These are phyloP conservation scores for Rhodocollybia butyracea DNA, from an alignment of 768 basidiomycete species.

Conservation along the genomic window DNA sequence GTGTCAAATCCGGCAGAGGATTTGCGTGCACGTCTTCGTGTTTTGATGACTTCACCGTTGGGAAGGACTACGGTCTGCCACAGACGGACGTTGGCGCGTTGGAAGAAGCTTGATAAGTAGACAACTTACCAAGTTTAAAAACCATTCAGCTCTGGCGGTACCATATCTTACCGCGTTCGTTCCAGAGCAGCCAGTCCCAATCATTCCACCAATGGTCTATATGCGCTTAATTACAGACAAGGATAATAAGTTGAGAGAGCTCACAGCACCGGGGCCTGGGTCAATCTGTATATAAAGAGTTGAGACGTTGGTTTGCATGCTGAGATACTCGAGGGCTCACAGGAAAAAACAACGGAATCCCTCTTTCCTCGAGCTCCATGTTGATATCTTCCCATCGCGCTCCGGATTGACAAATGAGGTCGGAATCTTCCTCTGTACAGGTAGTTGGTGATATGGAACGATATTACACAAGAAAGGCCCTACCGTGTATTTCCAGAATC, in stretches of 20 bases:
- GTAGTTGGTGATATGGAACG: background rate
- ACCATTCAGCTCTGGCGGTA: slow-evolving; percentile 87
- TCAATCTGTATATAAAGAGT: slow-evolving; percentile 45
- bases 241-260: slow-evolving; percentile 15
- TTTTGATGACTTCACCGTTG: slow-evolving; percentile 84
- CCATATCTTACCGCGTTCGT: slow-evolving; percentile 86
- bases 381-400: slow-evolving; percentile 81
- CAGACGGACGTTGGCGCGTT: background rate
- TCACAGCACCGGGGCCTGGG: slow-evolving; percentile 67
- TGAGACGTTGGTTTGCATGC: background rate
- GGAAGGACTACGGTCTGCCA: slow-evolving; percentile 80
- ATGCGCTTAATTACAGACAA: background rate
- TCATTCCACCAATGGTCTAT: slow-evolving; percentile 86
- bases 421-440: slow-evolving; percentile 59
- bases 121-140: slow-evolving; percentile 65
- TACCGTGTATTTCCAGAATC: slow-evolving; percentile 55
- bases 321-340: slow-evolving; percentile 37
- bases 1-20: slow-evolving; percentile 86
- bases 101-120: slow-evolving; percentile 22
- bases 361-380: slow-evolving; percentile 57
- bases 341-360: slow-evolving; percentile 83
- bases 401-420: slow-evolving; percentile 76
- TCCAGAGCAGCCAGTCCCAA: slow-evolving; percentile 82
- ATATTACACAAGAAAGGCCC: slow-evolving; percentile 9
- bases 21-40: slow-evolving; percentile 74